Conservation (phyloP, 176 grass and related monocot genomes). For the Aegilops speltoides region DNA sequence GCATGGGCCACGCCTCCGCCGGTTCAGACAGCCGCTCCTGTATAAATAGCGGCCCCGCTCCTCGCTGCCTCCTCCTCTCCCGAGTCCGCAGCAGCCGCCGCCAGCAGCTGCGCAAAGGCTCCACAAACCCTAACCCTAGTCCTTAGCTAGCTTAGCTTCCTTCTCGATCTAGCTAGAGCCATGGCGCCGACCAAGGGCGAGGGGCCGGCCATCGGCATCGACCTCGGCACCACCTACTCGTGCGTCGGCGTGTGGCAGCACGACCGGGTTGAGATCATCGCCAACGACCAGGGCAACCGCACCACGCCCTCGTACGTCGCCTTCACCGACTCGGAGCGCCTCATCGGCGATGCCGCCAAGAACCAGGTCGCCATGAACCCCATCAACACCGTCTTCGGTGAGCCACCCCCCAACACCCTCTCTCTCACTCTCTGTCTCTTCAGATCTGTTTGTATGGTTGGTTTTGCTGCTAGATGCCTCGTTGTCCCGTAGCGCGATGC, state of each 20-base stretch:
- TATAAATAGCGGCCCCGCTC: neutral
- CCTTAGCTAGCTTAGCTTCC: neutral
- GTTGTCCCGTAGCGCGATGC: neutral
- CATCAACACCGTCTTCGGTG: constrained; percentile 48
- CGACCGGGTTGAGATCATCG: constrained; percentile 78
- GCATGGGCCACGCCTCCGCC: neutral
- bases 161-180: neutral
- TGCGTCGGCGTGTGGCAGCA: constrained; percentile 79
- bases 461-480: neutral
- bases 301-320: constrained; percentile 72
- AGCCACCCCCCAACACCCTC: neutral
- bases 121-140: neutral
- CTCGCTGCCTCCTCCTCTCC: neutral
- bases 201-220: constrained; percentile 62
- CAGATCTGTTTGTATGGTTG: neutral
- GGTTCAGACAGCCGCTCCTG: neutral
- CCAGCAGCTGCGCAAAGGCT: neutral
- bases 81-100: neutral
- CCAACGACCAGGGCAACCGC: constrained; percentile 79
- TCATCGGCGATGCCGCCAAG: constrained; percentile 64
- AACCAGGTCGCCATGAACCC: constrained; percentile 64
- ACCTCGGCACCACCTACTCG: constrained; percentile 71
- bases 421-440: neutral
- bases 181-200: constrained; percentile 55
- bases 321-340: constrained; percentile 68